Evolutionary conservation across 352 stramenopile species (phyloP), one percentile per base, ranked within the genome.

Genomic region (Thraustochytrium striatum): DNA sequence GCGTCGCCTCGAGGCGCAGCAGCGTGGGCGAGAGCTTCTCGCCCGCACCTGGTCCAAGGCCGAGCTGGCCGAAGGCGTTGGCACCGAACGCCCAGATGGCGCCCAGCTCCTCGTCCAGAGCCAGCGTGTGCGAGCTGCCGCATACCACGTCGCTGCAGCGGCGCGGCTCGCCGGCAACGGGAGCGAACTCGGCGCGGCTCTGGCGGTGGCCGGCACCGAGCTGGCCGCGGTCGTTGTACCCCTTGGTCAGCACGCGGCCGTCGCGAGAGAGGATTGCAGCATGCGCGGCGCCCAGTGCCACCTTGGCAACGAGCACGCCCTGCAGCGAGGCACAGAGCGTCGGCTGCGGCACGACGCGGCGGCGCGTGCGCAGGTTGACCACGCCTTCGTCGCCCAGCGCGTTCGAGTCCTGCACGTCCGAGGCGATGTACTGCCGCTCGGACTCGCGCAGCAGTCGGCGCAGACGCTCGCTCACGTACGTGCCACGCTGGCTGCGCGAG

Each of bases 281-380:
- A 39, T 83, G 79, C 2, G 61, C 80, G 44, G 83, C 83, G 16
- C 83, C 82, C 39, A 81, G 59, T 36, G 59, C 68, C 44, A 83
- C 79, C 28, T 73, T 69, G 50, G 69, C 82, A 16, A 82, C 69
- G 8, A 28, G 47, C 53, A 61, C 28, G 25, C 19, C 33, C 3
- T 25, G 21, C 39, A 75, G 52, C 19, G 30, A 55, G 41, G 13
- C 44, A 25, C 30, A 30, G 43, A 16, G 65, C 65, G n/a, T 21
- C 43, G 65, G 65, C 8, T 32, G 11, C 19, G 9, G 43, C 21
- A 75, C 39, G 35, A 75, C 65, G 11, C 30, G 16, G 32, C 65
- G 44, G 11, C 65, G 65, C 44, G 52, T 68, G 65, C 65, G 39
- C 65, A 75, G 25, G 36, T 75, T 75, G 8, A 75, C 52, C 39